Percentiles rank a stretch among this genome's conserved stretches.
These are phyloP conservation scores for Kodamaea kaohsiungensis DNA, from an alignment of 805 yeast species.

Conservation along the genomic window DNA sequence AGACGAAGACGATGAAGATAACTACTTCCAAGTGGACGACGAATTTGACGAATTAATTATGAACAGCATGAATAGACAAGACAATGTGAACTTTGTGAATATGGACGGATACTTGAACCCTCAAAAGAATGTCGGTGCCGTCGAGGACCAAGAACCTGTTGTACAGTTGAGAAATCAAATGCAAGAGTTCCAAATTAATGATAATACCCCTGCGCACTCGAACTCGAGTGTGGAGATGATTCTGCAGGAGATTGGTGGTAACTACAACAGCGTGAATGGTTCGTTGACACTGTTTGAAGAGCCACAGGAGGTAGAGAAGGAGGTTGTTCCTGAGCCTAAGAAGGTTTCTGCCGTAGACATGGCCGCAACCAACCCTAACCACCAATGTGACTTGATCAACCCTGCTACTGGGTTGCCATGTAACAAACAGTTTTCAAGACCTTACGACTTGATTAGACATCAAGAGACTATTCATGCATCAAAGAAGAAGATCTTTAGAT, in stretches of 20 bases:
- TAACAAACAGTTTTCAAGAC: slow-evolving; percentile 79
- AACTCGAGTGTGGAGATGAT: slow-evolving; percentile 1
- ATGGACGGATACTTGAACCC: slow-evolving; percentile 12
- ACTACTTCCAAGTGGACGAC: slow-evolving; percentile 38
- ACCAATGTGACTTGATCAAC: slow-evolving; percentile 59
- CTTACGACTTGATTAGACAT: slow-evolving; percentile 47
- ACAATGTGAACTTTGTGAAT: slow-evolving; percentile 8
- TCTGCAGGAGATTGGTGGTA: neutral
- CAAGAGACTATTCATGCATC: slow-evolving; percentile 51
- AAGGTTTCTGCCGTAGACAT: slow-evolving; percentile 1
- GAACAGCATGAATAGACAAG: slow-evolving; percentile 11
- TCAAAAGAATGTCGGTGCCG: neutral
- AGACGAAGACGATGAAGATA: slow-evolving; percentile 40
- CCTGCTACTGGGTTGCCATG: slow-evolving; percentile 67
- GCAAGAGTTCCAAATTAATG: slow-evolving; percentile 10
- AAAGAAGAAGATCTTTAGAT: slow-evolving; percentile 45
- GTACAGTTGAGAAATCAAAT: slow-evolving; percentile 10
- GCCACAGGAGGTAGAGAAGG: slow-evolving; percentile 3
- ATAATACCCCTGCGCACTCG: neutral
- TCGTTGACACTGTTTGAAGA: slow-evolving; percentile 4
- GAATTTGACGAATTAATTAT: slow-evolving; percentile 29
- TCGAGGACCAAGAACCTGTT: slow-evolving; percentile 7
- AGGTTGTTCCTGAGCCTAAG: neutral
- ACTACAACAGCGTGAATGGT: slow-evolving; percentile 1
- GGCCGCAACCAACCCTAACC: slow-evolving; percentile 33